A percentile compares a stretch with the other conserved stretches of the same genome.
Evolutionary conservation across 768 basidiomycete genomes (phyloP).

Genomic region (Phylloporus arenicola): DNA sequence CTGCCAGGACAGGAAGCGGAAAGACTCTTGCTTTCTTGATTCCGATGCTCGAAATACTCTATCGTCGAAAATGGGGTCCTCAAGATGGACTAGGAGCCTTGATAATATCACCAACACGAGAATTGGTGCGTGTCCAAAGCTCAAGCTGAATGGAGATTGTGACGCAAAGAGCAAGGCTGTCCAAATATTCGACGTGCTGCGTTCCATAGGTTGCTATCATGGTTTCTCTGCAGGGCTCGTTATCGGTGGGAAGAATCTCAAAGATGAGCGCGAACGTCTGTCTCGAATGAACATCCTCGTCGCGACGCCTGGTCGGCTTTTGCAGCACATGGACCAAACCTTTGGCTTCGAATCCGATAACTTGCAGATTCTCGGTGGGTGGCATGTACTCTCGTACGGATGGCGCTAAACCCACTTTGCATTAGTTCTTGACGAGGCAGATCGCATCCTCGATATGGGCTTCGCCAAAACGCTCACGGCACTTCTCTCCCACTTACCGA

Average conservation of each 20-base stretch:
- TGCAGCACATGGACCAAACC: constrained; percentile 99
- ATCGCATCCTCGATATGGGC: constrained; percentile 95
- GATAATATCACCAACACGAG: constrained; percentile 90
- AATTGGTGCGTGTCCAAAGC: constrained; percentile 54
- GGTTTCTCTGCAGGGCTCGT: constrained; percentile 91
- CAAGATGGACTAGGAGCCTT: constrained; percentile 79
- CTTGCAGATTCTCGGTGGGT: constrained; percentile 83
- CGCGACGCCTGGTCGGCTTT: constrained; percentile 88
- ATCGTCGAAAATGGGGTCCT: constrained; percentile 64
- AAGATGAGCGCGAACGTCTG: constrained; percentile 85
- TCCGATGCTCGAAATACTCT: constrained; percentile 59
- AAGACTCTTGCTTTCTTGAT: constrained; percentile 72
- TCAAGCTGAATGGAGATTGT: constrained; percentile 1
- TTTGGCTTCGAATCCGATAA: constrained; percentile 89
- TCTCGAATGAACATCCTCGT: constrained; percentile 98
- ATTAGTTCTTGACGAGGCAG: constrained; percentile 92
- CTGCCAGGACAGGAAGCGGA: constrained; percentile 67
- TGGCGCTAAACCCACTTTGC: neutral
- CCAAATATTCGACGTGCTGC: constrained; percentile 94
- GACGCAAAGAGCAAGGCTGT: constrained; percentile 58
- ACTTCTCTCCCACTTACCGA: constrained; percentile 86
- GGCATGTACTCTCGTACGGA: neutral
- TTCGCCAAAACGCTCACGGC: constrained; percentile 87
- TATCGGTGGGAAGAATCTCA: constrained; percentile 93
- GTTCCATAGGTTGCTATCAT: constrained; percentile 90